phyloP scores from a whole-genome alignment of 2,329 filamentous ascomycete species.

The Colletotrichum neosansevieriae region DNA sequence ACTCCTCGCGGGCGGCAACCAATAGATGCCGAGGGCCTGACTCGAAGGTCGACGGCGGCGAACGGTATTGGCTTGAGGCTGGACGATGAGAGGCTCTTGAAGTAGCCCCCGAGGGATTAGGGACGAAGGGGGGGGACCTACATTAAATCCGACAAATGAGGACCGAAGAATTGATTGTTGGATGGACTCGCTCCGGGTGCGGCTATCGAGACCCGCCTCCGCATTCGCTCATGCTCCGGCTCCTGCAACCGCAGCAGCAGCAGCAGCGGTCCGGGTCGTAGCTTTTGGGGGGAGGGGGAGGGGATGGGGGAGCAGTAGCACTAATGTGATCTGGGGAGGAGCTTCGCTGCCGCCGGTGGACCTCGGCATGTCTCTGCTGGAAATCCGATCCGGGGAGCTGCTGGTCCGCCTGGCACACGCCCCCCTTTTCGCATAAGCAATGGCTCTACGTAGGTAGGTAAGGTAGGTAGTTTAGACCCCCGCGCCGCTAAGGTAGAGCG shows the following conservation, averaged over 20 bases:
- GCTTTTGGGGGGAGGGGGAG: no score
- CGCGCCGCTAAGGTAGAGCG: background rate
- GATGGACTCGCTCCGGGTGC: slow-evolving; percentile 20
- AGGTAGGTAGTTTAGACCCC: background rate
- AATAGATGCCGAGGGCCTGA: slow-evolving; percentile 6
- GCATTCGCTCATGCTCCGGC: no score
- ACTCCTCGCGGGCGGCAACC: background rate
- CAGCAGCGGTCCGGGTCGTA: no score
- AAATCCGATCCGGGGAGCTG: background rate
- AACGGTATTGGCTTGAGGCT: slow-evolving; percentile 20
- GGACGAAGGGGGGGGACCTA: background rate
- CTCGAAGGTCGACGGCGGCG: background rate
- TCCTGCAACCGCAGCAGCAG: background rate
- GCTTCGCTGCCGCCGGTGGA: slow-evolving; percentile 23
- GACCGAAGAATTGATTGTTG: background rate
- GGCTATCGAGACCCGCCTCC: slow-evolving; percentile 22
- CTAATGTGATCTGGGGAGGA: no score
- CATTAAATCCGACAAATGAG: slow-evolving; percentile 10
- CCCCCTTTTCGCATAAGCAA: slow-evolving; percentile 8
- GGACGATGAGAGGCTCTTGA: background rate
- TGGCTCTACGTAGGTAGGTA: no score
- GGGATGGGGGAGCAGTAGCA: no score
- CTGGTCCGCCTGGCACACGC: no score
- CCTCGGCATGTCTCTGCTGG: slow-evolving; percentile 40
- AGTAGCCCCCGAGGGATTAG: slow-evolving; percentile 1